Evolutionary conservation across 129 eudicot genomes (phyloP), one percentile per base, ranked within the genome.

Genomic region (Smallanthus sonchifolius): DNA sequence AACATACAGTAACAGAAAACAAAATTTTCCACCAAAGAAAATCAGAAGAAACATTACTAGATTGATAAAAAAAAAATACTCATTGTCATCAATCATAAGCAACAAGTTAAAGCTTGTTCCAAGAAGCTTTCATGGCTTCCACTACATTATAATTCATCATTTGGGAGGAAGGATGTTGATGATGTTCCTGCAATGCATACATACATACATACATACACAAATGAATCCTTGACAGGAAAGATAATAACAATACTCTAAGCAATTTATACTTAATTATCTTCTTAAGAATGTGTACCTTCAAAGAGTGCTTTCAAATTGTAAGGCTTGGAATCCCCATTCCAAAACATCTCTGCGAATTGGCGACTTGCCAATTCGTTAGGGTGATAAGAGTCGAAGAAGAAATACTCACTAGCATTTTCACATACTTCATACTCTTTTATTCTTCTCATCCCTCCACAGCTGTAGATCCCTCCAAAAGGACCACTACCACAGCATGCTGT

Each of bases 401-500:
- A 19, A 39, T 78, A 52, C 0, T 78, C 77, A 10, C 11, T 65
- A 4, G 75, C 73, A 64, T 82, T 59, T 3, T 69, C 48, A 70
- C 89, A 85, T 15, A 82, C 16, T 49, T 79, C 35, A 49, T 69
- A 85, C 36, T 75, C 77, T 45, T 48, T 43, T 13, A 64, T 43
- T 52, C 65, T 61, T 66, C 83, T 77, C 60, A 63, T 79, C 34
- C 83, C 75, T 48, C 79, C 82, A 59, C 89, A 82, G 38, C 82
- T 85, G 15, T 43, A 52, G 9, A 56, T 44, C 62, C 86, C 86
- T 54, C 83, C 28, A 44, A 48, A 82, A 7, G 75, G 60, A 20
- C 89, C 86, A n/a, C 80, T 65, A 5, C 89, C 89, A 61, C 86
- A 85, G 48, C 89, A 85, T 45, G 89, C 89, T 9, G 37, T 75